Conservation (phyloP, 2,329 filamentous ascomycete genomes). For the Pseudomassariella vexata region DNA sequence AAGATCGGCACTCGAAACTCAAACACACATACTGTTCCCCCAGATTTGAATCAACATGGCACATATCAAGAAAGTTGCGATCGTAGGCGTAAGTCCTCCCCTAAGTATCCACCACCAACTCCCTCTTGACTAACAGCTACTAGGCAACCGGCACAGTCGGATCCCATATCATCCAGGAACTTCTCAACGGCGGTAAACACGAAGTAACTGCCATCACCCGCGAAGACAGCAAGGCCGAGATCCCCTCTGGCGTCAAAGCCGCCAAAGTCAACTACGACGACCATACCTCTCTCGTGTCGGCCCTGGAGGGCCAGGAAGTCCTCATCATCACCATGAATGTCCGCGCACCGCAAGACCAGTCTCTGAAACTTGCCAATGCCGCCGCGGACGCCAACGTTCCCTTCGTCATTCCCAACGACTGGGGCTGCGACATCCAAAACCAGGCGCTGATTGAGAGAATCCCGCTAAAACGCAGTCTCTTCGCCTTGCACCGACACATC, state of each 20-base stretch:
- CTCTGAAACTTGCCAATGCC: constrained; percentile 45
- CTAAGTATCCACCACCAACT: neutral
- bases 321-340: constrained; percentile 49
- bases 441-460: constrained; percentile 28
- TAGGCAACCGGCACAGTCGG: constrained; percentile 39
- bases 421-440: constrained; percentile 32
- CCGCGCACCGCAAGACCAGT: constrained; percentile 35
- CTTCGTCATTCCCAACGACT: constrained; percentile 27
- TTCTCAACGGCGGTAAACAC: constrained; percentile 43
- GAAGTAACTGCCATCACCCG: constrained; percentile 46
- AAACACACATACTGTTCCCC: too few species aligned
- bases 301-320: constrained; percentile 49
- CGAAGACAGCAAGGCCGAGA: constrained; percentile 26
- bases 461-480: constrained; percentile 15
- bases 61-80: constrained; percentile 35
- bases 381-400: constrained; percentile 49
- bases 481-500: constrained; percentile 25
- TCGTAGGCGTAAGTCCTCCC: constrained; percentile 37
- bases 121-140: neutral
- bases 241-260: constrained; percentile 38
- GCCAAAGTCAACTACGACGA: constrained; percentile 40
- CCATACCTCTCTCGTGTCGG: constrained; percentile 36
- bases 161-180: constrained; percentile 27
- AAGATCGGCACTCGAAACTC: too few species aligned
- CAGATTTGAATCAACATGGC: constrained; percentile 2